A percentile compares a stretch with the other conserved stretches of the same genome.
Conservation (phyloP, 106 monocot genomes). For the Acorus calamus region DNA sequence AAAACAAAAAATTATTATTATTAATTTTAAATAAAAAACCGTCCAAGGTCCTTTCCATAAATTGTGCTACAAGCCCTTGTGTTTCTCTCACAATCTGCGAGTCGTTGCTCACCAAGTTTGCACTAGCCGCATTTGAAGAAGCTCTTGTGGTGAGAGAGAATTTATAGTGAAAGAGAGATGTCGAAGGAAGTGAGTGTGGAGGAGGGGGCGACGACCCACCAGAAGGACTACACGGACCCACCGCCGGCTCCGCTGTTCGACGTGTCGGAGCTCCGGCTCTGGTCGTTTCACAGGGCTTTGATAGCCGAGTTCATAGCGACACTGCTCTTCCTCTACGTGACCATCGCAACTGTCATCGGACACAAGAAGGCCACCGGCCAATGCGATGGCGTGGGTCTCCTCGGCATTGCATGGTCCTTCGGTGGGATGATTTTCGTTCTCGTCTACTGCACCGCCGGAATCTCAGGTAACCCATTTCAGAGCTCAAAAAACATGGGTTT, state of each 20-base stretch:
- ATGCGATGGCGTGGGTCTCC: conserved; percentile 67
- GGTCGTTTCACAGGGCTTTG: conserved; percentile 38
- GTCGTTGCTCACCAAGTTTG: too few relatives aligned
- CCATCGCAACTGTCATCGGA: conserved; percentile 37
- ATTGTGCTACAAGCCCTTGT: too few relatives aligned
- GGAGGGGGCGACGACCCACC: conserved; percentile 11
- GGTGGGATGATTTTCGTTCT: conserved; percentile 96
- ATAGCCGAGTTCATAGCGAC: conserved; percentile 44
- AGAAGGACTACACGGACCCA: conserved; percentile 41
- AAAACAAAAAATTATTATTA: too few relatives aligned
- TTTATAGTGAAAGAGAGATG: conserved; percentile 7
- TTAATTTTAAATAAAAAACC: too few relatives aligned
- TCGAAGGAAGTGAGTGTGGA: conserved; percentile 32
- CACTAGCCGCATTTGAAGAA: too few relatives aligned
- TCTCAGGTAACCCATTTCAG: conserved; percentile 38
- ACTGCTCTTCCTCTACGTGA: conserved; percentile 37
- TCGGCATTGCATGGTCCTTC: conserved; percentile 90
- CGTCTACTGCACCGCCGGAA: conserved; percentile 97
- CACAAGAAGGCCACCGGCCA: conserved; percentile 17
- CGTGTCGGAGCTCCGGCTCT: conserved; percentile 20
- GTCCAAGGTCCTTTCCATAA: too few relatives aligned
- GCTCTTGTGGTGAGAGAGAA: background rate
- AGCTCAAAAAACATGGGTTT: too few relatives aligned
- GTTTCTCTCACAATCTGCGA: too few relatives aligned
- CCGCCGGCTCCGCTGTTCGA: conserved; percentile 34